These are phyloP conservation scores for Eutypa lata DNA, from an alignment of 2,329 filamentous ascomycete genomes.

Conservation along the genomic window DNA sequence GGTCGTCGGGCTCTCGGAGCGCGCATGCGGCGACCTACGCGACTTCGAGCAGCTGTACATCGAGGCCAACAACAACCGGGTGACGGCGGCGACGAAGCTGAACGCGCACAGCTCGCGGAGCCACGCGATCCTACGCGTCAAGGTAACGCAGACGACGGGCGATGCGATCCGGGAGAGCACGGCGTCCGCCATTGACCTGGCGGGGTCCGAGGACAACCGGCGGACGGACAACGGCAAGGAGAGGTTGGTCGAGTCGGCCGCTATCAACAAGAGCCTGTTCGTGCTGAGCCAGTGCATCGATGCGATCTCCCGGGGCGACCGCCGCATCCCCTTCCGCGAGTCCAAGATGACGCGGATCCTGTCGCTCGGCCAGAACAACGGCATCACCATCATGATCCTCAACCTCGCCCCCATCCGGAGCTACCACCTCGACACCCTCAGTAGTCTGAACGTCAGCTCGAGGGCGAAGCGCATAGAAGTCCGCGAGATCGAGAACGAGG, in stretches of 20 bases:
- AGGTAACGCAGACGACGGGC: slow-evolving; percentile 72
- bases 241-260: slow-evolving; percentile 87
- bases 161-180: slow-evolving; percentile 72
- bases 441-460: slow-evolving; percentile 91
- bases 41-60: slow-evolving; percentile 91
- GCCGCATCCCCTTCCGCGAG: slow-evolving; percentile 86
- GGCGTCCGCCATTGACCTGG: slow-evolving; percentile 89
- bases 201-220: slow-evolving; percentile 92
- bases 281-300: slow-evolving; percentile 94
- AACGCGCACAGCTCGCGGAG: slow-evolving; percentile 89
- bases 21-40: slow-evolving; percentile 77
- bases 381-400: slow-evolving; percentile 93
- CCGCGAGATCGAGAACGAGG: slow-evolving; percentile 91
- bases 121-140: slow-evolving; percentile 88
- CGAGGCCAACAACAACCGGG: slow-evolving; percentile 85
- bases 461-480: slow-evolving; percentile 95
- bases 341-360: slow-evolving; percentile 97
- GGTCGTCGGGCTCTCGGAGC: slow-evolving; percentile 81
- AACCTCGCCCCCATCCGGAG: slow-evolving; percentile 89
- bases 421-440: slow-evolving; percentile 90
- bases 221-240: slow-evolving; percentile 93
- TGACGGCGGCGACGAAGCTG: slow-evolving; percentile 86
- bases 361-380: slow-evolving; percentile 89
- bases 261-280: slow-evolving; percentile 96
- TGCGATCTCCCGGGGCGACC: slow-evolving; percentile 74